These are phyloP conservation scores for Chenopodium suecicum DNA, from an alignment of 148 eudicot genomes.

Conservation along the genomic window DNA sequence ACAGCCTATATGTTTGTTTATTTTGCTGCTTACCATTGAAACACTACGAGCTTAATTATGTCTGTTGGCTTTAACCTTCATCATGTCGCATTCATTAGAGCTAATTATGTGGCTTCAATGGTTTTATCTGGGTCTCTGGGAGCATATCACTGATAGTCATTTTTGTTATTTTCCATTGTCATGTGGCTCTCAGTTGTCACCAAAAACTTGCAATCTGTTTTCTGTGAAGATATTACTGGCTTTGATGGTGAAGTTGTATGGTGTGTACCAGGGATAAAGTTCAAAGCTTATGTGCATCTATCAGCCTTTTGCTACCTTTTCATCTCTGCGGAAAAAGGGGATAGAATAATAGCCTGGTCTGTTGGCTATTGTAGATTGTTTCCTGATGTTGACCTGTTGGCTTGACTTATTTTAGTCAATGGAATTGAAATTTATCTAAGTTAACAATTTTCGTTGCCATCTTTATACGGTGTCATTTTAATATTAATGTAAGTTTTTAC, in stretches of 20 bases:
- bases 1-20: background rate
- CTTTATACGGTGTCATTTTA: background rate
- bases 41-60: background rate
- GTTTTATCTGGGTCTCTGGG: background rate
- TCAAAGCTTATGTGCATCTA: background rate
- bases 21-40: background rate
- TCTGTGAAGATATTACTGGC: background rate
- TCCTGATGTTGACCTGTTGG: background rate
- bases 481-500: background rate
- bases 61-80: too few relatives aligned
- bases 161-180: background rate
- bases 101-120: background rate
- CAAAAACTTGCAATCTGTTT: background rate
- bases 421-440: background rate
- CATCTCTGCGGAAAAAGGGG: too few relatives aligned
- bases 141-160: background rate
- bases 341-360: background rate
- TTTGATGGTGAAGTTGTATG: background rate
- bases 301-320: conserved; percentile 1
- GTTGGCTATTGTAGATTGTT: background rate
- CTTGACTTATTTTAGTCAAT: background rate
- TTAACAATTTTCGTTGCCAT: background rate
- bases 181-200: background rate
- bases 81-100: background rate
- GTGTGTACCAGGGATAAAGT: background rate